Evolutionary conservation across 805 yeast species (phyloP).

Genomic region (Wickerhamiella musiphila): DNA sequence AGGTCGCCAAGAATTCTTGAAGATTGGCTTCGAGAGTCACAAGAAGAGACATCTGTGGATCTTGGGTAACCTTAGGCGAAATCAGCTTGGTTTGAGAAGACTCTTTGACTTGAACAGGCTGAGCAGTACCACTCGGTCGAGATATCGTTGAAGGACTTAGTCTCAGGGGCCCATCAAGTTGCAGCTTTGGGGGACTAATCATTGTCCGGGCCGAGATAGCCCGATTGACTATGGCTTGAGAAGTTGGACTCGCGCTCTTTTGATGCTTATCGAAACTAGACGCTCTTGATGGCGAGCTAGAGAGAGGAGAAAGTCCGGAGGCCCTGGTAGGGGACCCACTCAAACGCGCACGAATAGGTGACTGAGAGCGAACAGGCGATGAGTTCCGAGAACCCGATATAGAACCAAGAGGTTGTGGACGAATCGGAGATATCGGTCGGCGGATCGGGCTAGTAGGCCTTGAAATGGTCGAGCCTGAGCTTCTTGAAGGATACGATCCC

Average conservation of each 20-base stretch:
- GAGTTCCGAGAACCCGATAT: neutral
- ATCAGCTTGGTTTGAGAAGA: too few species aligned
- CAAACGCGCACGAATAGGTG: neutral
- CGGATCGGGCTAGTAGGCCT: constrained; percentile 3
- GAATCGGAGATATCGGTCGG: constrained; percentile 3
- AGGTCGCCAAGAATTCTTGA: neutral
- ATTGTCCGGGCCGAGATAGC: too few species aligned
- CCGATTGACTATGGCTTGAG: neutral
- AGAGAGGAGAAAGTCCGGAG: neutral
- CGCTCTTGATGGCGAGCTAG: neutral
- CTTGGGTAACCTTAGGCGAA: too few species aligned
- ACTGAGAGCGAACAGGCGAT: neutral
- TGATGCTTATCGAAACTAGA: neutral
- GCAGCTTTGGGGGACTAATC: too few species aligned
- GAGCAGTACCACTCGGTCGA: neutral
- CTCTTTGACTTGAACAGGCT: too few species aligned
- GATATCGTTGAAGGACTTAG: neutral
- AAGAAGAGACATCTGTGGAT: neutral
- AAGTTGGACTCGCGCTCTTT: neutral
- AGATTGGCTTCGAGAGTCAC: neutral
- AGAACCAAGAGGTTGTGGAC: neutral
- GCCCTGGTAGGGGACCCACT: neutral
- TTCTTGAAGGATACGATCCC: neutral
- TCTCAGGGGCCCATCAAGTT: neutral
- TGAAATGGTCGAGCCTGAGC: neutral